A percentile compares a stretch with the other conserved stretches of the same genome.
Evolutionary conservation across 805 yeast species (phyloP).

Genomic region (Saturnispora dispora): DNA sequence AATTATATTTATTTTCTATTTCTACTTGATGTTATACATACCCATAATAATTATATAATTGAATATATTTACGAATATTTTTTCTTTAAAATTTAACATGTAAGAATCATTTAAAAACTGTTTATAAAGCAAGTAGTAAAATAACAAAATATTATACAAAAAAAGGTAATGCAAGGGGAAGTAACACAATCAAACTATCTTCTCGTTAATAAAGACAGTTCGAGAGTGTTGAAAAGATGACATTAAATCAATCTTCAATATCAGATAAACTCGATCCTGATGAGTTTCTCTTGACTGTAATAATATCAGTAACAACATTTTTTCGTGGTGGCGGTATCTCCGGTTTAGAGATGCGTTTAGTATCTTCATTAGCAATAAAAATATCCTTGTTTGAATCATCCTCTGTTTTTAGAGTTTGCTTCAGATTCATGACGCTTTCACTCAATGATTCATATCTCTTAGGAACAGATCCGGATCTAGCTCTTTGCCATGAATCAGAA

Average conservation of each 20-base stretch:
- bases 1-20: background rate
- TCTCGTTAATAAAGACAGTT: background rate
- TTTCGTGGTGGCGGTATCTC: conserved; percentile 9
- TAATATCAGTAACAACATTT: conserved; percentile 1
- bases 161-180: background rate
- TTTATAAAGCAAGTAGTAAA: background rate
- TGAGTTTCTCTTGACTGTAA: conserved; percentile 1
- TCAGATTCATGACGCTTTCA: conserved; percentile 15
- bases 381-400: background rate
- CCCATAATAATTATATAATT: background rate
- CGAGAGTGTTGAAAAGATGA: background rate
- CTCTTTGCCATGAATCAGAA: conserved; percentile 6
- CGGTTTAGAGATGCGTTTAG: conserved; percentile 3
- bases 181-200: background rate
- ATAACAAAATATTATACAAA: background rate
- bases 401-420: conserved; percentile 5
- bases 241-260: background rate
- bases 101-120: background rate
- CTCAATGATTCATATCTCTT: conserved; percentile 20
- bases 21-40: background rate
- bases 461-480: conserved; percentile 15
- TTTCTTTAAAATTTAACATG: background rate
- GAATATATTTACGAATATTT: background rate
- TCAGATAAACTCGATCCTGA: background rate
- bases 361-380: conserved; percentile 2